Evolutionary conservation across 495 filamentous ascomycete genomes (phyloP), one percentile per base, ranked within the genome.

Genomic region (Penicillium steckii): DNA sequence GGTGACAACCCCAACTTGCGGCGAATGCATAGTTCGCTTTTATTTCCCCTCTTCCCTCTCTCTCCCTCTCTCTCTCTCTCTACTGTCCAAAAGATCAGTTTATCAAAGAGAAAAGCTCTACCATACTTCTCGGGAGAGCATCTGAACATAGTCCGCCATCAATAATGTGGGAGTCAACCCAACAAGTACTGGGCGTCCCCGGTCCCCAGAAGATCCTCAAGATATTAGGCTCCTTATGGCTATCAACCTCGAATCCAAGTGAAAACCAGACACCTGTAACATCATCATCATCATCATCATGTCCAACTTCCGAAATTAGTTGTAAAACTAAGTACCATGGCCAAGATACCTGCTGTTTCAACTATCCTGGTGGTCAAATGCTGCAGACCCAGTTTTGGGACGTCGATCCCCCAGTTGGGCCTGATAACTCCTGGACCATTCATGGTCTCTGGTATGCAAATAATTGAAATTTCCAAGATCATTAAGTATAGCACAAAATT

Each of bases 361-460:
- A 93, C 59, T 69, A 85, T 44, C 88, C 88, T 0, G 88, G 90
- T 15, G 91, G 91, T 1, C 83, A 87, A 48, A 68, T 95, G 45
- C 75, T 95, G 44, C 82, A 85, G 62, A 91, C 91, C 2, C 90
- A 95, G 61, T 94, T 96, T 73, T 96, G 90, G 90, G 90, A 96
- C 61, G 77, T 79, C 4, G 69, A 81, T 57, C 84, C 85, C 26
- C 74, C 85, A n/a, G 78, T 84, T 8, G 87, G 86, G 6, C 87
- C 86, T 15, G 78, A 77, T 27, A 81, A 93, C 60, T 85, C 83
- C 40, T 96, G 90, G 91, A 94, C 90, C 2, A 76, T 96, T 18
- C 91, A 95, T 60, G 90, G 91, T n/a, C 75, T 96, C 25, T 95
- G 91, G 77, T 80, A 56, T 62, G 73, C 44, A 37, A 46, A 13